Conservation (phyloP, 2,329 filamentous ascomycete genomes). For the Lachnellula suecica region DNA sequence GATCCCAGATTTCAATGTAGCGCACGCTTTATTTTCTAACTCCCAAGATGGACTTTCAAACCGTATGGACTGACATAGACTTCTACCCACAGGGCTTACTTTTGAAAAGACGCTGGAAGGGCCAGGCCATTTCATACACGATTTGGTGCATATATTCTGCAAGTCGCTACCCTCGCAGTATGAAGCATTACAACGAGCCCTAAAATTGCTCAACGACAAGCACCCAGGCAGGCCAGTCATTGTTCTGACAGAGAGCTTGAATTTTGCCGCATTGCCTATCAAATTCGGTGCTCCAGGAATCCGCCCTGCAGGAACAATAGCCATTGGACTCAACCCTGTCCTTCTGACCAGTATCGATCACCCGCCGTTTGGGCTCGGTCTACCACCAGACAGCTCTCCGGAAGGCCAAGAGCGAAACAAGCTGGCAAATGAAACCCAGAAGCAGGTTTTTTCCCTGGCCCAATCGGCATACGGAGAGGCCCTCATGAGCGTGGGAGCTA, state of each 20-base stretch:
- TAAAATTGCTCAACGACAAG: conserved; percentile 33
- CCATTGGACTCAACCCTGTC: conserved; percentile 39
- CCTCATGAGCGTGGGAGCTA: neutral
- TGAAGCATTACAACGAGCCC: conserved; percentile 32
- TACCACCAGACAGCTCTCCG: conserved; percentile 37
- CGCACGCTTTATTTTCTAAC: too few species aligned
- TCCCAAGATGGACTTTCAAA: too few species aligned
- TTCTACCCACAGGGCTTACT: too few species aligned
- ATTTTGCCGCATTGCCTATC: conserved; percentile 38
- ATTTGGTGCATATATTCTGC: conserved; percentile 36
- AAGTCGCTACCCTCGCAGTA: conserved; percentile 34
- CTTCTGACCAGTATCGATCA: conserved; percentile 36
- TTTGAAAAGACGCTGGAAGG: too few species aligned
- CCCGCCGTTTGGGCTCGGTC: conserved; percentile 37
- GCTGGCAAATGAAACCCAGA: conserved; percentile 23
- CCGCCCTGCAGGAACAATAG: conserved; percentile 36
- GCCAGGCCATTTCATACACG: conserved; percentile 31
- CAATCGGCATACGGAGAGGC: neutral
- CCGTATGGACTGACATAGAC: too few species aligned
- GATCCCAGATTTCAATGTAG: too few species aligned
- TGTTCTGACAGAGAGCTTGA: conserved; percentile 40
- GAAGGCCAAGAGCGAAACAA: conserved; percentile 38
- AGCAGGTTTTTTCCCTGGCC: conserved; percentile 11
- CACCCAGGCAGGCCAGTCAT: conserved; percentile 39
- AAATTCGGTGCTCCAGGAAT: conserved; percentile 39